Percentiles rank a stretch among this genome's conserved stretches.
phyloP scores from a whole-genome alignment of 192 early-diverging fungal species.

The Linnemannia elongata region DNA sequence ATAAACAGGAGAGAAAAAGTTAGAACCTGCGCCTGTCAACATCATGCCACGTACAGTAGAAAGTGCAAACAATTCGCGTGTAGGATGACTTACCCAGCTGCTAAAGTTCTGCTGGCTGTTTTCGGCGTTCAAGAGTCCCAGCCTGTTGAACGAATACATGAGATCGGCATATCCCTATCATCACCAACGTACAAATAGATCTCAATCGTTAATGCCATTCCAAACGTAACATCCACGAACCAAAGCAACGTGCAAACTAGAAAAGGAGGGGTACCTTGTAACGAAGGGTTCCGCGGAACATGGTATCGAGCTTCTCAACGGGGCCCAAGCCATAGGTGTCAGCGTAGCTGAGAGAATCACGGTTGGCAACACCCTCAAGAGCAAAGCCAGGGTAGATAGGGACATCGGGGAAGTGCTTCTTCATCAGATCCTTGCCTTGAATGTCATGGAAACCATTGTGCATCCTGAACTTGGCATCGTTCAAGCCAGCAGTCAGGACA shows the following conservation, averaged over 20 bases:
- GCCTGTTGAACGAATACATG: slow-evolving; percentile 80
- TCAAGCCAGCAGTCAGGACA: slow-evolving; percentile 90
- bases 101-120: slow-evolving; percentile 36
- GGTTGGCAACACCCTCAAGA: slow-evolving; percentile 95
- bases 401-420: slow-evolving; percentile 77
- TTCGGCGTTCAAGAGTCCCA: slow-evolving; percentile 82
- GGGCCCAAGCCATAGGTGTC: slow-evolving; percentile 87
- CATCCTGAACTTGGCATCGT: slow-evolving; percentile 85
- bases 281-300: slow-evolving; percentile 96
- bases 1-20: background rate
- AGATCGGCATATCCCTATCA: slow-evolving; percentile 86
- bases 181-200: no score
- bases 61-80: background rate
- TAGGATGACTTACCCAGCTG: slow-evolving; percentile 59
- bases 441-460: slow-evolving; percentile 70
- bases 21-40: background rate
- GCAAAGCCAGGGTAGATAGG: slow-evolving; percentile 89
- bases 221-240: no score
- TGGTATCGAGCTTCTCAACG: slow-evolving; percentile 79
- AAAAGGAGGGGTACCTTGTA: slow-evolving; percentile 63
- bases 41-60: no score
- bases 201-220: no score
- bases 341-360: slow-evolving; percentile 92
- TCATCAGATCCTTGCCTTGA: slow-evolving; percentile 76
- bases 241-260: no score